These are phyloP conservation scores for Solanum boliviense DNA, from an alignment of 257 asterid species.

Conservation along the genomic window DNA sequence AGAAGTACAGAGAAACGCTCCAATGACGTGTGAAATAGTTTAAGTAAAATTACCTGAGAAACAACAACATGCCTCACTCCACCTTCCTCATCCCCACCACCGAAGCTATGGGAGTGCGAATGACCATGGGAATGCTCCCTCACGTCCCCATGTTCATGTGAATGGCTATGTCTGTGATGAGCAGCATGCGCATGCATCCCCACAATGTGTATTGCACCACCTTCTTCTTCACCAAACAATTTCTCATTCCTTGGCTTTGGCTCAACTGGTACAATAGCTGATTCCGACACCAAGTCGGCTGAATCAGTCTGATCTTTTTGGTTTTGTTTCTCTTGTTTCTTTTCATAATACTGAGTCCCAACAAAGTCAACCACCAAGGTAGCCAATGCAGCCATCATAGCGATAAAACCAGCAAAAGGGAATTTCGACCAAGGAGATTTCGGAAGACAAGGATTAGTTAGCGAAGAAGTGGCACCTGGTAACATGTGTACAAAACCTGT, in stretches of 20 bases:
- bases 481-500: conserved; percentile 96
- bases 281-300: conserved; percentile 30
- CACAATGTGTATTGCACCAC: conserved; percentile 82
- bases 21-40: background rate
- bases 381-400: conserved; percentile 88
- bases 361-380: conserved; percentile 77
- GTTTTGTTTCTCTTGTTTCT: conserved; percentile 54
- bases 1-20: background rate
- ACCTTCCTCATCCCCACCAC: conserved; percentile 43
- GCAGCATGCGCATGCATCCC: conserved; percentile 92
- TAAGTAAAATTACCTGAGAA: conserved; percentile 52
- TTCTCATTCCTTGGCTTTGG: conserved; percentile 19
- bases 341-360: conserved; percentile 88
- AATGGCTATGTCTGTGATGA: conserved; percentile 71
- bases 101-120: conserved; percentile 41
- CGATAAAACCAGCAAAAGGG: conserved; percentile 89
- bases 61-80: conserved; percentile 68
- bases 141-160: conserved; percentile 40
- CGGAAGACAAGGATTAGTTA: conserved; percentile 62
- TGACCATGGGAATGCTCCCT: conserved; percentile 42
- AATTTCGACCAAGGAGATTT: conserved; percentile 68
- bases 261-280: conserved; percentile 45
- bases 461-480: conserved; percentile 65
- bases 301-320: conserved; percentile 21
- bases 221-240: conserved; percentile 79